These are phyloP conservation scores for Starmerella sirachaensis DNA, from an alignment of 805 yeast species.

Conservation along the genomic window DNA sequence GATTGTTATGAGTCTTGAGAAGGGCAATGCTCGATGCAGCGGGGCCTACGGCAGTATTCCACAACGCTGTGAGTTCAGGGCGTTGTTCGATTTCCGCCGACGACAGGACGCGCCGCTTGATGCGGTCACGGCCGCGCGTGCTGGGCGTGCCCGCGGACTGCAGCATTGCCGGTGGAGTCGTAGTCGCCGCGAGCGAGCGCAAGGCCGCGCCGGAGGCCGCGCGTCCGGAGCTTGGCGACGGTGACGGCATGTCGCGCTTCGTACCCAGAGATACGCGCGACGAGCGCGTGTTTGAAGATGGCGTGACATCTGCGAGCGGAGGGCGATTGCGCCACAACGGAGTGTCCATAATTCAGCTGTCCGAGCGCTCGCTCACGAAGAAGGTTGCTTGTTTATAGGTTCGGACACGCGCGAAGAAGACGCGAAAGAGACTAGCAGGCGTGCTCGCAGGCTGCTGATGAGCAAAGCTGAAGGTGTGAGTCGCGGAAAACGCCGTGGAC, in stretches of 20 bases:
- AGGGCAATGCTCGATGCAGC: background rate
- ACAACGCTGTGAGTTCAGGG: slow-evolving; percentile 2
- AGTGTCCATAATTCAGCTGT: slow-evolving; percentile 2
- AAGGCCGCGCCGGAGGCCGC: background rate
- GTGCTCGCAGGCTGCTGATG: too few relatives aligned
- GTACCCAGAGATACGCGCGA: slow-evolving; percentile 3
- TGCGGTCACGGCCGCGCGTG: background rate
- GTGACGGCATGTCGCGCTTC: slow-evolving; percentile 12
- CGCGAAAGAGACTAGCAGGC: too few relatives aligned
- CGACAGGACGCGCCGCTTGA: slow-evolving; percentile 1
- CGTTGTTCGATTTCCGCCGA: slow-evolving; percentile 5
- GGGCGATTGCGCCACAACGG: slow-evolving; percentile 3
- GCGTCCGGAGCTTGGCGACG: slow-evolving; percentile 1
- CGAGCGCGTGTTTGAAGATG: slow-evolving; percentile 1
- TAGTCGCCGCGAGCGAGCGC: too few relatives aligned
- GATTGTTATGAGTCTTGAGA: background rate
- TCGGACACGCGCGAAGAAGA: too few relatives aligned
- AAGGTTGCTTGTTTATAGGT: too few relatives aligned
- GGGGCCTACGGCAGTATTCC: slow-evolving; percentile 2
- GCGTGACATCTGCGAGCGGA: slow-evolving; percentile 11
- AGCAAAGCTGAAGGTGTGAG: too few relatives aligned
- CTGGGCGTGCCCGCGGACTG: slow-evolving; percentile 4
- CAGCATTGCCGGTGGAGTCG: background rate
- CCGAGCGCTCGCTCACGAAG: too few relatives aligned
- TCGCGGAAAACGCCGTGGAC: too few relatives aligned